A percentile compares a stretch with the other conserved stretches of the same genome.
Evolutionary conservation across 2,329 filamentous ascomycete species (phyloP).

Genomic region (Cladobotryum protrusum): DNA sequence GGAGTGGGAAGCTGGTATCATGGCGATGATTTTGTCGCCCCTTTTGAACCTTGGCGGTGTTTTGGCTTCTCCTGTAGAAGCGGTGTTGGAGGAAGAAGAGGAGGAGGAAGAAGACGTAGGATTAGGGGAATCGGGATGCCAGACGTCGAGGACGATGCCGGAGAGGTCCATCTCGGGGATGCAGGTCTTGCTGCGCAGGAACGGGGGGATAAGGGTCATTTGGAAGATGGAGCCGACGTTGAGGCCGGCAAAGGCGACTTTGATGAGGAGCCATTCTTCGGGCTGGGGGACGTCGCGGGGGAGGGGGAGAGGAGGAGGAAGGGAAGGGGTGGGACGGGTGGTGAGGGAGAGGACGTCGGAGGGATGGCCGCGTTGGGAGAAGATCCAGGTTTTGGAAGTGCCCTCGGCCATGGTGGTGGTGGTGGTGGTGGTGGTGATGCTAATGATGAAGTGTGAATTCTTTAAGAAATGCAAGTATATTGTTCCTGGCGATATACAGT

Average conservation of each 20-base stretch:
- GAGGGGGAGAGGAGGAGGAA: slow-evolving; percentile 22
- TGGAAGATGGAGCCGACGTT: slow-evolving; percentile 39
- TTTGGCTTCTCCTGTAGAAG: not conserved
- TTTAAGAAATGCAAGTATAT: not conserved
- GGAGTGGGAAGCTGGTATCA: slow-evolving; percentile 28
- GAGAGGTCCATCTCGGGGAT: slow-evolving; percentile 40
- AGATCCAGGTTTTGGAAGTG: slow-evolving; percentile 22
- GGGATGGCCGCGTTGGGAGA: slow-evolving; percentile 23
- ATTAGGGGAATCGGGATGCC: slow-evolving; percentile 18
- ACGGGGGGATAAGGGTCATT: slow-evolving; percentile 34
- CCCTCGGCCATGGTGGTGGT: not conserved
- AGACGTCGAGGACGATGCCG: slow-evolving; percentile 32
- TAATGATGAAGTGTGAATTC: too few relatives aligned
- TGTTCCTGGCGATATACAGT: not conserved
- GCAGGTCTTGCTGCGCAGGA: slow-evolving; percentile 28
- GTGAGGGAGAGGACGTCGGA: slow-evolving; percentile 21
- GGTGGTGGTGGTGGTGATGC: not conserved
- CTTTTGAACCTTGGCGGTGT: slow-evolving; percentile 16
- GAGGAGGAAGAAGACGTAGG: too few relatives aligned
- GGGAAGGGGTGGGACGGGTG: slow-evolving; percentile 16
- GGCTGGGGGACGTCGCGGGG: slow-evolving; percentile 21
- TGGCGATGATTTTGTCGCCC: slow-evolving; percentile 33
- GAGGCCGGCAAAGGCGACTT: slow-evolving; percentile 37
- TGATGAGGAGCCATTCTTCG: slow-evolving; percentile 34
- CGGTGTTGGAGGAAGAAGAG: not conserved